Evolutionary conservation across 768 basidiomycete species (phyloP), one percentile per base, ranked within the genome.

Genomic region (Leucogyrophana mollusca): DNA sequence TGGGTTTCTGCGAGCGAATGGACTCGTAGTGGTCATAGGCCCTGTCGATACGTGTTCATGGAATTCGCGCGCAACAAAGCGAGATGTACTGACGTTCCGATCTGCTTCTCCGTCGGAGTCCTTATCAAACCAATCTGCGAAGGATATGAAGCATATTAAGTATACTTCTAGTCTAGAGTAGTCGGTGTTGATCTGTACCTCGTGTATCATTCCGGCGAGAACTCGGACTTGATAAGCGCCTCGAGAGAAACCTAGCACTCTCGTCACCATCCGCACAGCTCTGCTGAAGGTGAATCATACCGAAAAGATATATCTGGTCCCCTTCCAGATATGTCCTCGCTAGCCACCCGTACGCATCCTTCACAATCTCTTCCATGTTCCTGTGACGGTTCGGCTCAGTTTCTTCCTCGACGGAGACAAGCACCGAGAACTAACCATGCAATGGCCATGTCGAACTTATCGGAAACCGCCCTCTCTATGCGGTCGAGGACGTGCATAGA

Each of bases 161-260:
- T n/a, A n/a, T n/a, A n/a, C n/a, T n/a, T n/a, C n/a, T n/a, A n/a
- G n/a, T 5, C 13, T 21, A n/a, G 21, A 16, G 11, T 7, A 21
- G 18, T 17, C 13, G 1, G 10, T 25, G 23, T 13, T 8, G 0
- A 9, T 4, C 0, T 41, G 10, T 25, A 72, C 70, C 53, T 66
- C 61, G 16, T 70, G 46, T 9, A 73, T 61, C 72, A 74, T 73
- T 7, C 61, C 73, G 0, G 72, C 69, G 7, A 72, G 60, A 2
- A 65, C 67, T 8, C 73, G 62, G 0, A 68, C 70, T 43, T 70
- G 65, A 48, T 71, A 72, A 23, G 71, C 69, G 18, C 75, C 74
- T 22, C 75, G 64, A 23, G 73, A 74, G 49, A 77, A 77, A 22
- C 66, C 66, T 67, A 20, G 0, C 21, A 7, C 9, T 4, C 1